Percentiles rank a stretch among this genome's conserved stretches.
Evolutionary conservation across 768 basidiomycete genomes (phyloP).

Genomic region (Podaxis pistillaris): DNA sequence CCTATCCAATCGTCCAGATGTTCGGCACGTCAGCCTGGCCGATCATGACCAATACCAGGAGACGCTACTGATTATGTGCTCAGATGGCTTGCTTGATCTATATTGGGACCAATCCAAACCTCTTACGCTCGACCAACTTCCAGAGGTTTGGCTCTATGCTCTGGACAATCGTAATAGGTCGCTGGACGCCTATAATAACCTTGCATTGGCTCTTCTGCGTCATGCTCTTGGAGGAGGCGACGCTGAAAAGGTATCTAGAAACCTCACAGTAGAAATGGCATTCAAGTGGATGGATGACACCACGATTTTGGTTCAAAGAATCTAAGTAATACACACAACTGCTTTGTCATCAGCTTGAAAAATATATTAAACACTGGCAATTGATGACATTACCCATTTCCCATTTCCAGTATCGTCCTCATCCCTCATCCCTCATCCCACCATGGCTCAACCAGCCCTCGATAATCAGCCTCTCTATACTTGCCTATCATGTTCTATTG

Average conservation of each 20-base stretch:
- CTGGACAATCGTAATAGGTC: constrained; percentile 17
- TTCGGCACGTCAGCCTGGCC: constrained; percentile 36
- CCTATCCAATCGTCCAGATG: constrained; percentile 42
- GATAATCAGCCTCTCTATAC: constrained; percentile 57
- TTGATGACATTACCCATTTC: background rate
- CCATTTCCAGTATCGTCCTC: constrained; percentile 5
- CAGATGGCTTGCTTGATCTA: constrained; percentile 51
- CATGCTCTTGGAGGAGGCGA: constrained; percentile 45
- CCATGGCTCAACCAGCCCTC: constrained; percentile 30
- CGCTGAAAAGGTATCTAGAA: constrained; percentile 37
- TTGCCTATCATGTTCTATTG: constrained; percentile 89
- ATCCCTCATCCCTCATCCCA: constrained; percentile 2
- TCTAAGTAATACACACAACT: constrained; percentile 19
- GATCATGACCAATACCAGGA: constrained; percentile 20
- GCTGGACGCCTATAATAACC: constrained; percentile 17
- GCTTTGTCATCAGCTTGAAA: background rate
- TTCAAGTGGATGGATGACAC: constrained; percentile 60
- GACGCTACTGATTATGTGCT: constrained; percentile 41
- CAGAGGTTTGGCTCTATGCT: constrained; percentile 35
- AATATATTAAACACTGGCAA: background rate
- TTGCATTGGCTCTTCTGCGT: constrained; percentile 42
- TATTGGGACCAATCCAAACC: constrained; percentile 30
- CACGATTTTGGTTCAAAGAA: constrained; percentile 42
- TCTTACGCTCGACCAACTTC: constrained; percentile 26
- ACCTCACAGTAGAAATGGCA: constrained; percentile 47